phyloP scores from a whole-genome alignment of 2,329 filamentous ascomycete genomes.

The Coniella lustricola region DNA sequence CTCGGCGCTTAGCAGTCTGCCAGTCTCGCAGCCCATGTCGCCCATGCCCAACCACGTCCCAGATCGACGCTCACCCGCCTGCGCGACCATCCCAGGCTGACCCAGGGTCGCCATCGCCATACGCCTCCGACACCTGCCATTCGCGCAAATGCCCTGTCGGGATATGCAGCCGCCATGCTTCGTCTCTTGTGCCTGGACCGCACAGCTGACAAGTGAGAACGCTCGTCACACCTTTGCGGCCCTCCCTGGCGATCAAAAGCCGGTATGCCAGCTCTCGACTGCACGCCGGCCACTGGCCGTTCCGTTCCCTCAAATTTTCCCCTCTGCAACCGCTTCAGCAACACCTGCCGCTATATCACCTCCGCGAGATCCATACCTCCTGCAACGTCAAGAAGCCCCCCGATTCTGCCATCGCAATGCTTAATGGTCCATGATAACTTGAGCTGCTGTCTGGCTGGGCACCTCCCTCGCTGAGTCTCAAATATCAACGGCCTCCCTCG shows the following conservation, averaged over 20 bases:
- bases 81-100: slow-evolving; percentile 23
- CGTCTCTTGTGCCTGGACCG: slow-evolving; percentile 24
- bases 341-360: slow-evolving; percentile 55
- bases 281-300: slow-evolving; percentile 21
- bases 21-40: slow-evolving; percentile 25
- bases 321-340: slow-evolving; percentile 22
- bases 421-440: slow-evolving; percentile 39
- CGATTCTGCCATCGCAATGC: slow-evolving; percentile 40
- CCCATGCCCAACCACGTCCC: slow-evolving; percentile 34
- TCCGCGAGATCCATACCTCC: slow-evolving; percentile 26
- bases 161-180: slow-evolving; percentile 29
- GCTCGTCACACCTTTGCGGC: slow-evolving; percentile 27
- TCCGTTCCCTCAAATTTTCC: slow-evolving; percentile 25
- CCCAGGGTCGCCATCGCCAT: slow-evolving; percentile 16
- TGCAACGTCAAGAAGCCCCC: slow-evolving; percentile 29
- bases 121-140: slow-evolving; percentile 28
- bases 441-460: slow-evolving; percentile 10
- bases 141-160: slow-evolving; percentile 29
- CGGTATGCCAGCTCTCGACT: slow-evolving; percentile 20
- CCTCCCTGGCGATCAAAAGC: slow-evolving; percentile 20
- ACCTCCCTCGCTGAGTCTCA: background rate
- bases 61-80: slow-evolving; percentile 20
- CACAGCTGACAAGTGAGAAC: slow-evolving; percentile 34
- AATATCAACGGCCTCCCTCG: slow-evolving; percentile 8
- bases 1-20: slow-evolving; percentile 19